Evolutionary conservation across 2,329 filamentous ascomycete genomes (phyloP).

Genomic region (Colletotrichum lini): DNA sequence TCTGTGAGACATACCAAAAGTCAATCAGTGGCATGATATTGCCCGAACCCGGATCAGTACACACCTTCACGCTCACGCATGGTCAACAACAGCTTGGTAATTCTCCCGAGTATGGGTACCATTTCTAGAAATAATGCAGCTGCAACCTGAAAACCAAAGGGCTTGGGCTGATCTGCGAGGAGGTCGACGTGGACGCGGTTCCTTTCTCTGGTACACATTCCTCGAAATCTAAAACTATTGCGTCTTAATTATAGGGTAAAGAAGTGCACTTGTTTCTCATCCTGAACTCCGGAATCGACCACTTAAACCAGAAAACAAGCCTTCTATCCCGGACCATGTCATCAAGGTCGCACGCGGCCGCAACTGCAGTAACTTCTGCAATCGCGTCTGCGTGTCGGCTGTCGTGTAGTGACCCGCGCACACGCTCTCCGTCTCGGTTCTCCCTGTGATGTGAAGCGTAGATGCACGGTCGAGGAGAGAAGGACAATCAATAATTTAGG

Average conservation of each 20-base stretch:
- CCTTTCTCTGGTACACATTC: not conserved
- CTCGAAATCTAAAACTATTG: not conserved
- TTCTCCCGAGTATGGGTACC: not conserved
- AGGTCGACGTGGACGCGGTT: not conserved
- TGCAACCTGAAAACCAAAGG: not conserved
- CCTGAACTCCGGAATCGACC: not conserved
- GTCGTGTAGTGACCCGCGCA: constrained; percentile 23
- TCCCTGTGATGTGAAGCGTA: constrained; percentile 22
- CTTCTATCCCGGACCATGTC: constrained; percentile 44
- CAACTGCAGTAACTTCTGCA: constrained; percentile 47
- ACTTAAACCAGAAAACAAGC: constrained; percentile 35
- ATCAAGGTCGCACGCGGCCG: constrained; percentile 47
- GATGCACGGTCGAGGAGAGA: not conserved
- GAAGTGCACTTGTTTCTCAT: too few relatives aligned
- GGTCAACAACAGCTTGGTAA: not conserved
- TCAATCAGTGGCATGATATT: not conserved
- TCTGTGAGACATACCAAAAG: not conserved
- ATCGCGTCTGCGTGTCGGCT: constrained; percentile 22
- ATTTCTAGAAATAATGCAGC: not conserved
- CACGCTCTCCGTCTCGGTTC: constrained; percentile 45
- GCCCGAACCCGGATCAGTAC: not conserved
- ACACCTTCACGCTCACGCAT: not conserved
- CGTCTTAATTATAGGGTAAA: not conserved
- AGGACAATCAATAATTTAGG: constrained; percentile 14
- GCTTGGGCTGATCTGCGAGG: not conserved